These are phyloP conservation scores for Yamadazyma triangularis DNA, from an alignment of 1,139 yeast species.

Conservation along the genomic window DNA sequence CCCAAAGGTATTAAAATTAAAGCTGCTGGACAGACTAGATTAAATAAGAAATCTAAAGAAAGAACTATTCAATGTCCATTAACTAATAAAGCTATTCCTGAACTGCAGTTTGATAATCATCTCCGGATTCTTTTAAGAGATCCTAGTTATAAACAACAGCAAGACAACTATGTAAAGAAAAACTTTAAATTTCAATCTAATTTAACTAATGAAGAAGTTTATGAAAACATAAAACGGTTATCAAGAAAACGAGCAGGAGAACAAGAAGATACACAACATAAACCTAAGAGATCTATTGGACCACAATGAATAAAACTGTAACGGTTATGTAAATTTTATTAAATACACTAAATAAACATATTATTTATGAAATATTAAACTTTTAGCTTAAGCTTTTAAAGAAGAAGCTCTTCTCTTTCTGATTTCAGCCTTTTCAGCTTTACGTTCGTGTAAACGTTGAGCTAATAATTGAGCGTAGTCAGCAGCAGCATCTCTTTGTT, in stretches of 20 bases:
- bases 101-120: constrained; percentile 69
- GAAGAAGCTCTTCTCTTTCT: constrained; percentile 99
- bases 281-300: too few species aligned
- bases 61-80: constrained; percentile 63
- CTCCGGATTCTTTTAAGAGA: constrained; percentile 69
- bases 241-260: constrained; percentile 35
- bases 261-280: too few species aligned
- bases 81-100: constrained; percentile 67
- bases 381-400: constrained; percentile 63
- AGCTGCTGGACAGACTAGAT: constrained; percentile 66
- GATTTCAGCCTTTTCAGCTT: constrained; percentile 97
- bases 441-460: constrained; percentile 96
- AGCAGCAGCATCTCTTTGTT: constrained; percentile 99
- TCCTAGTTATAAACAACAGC: constrained; percentile 73
- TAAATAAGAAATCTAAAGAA: constrained; percentile 31
- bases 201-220: constrained; percentile 65
- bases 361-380: constrained; percentile 7
- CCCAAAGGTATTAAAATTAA: constrained; percentile 60
- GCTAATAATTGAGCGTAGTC: constrained; percentile 99
- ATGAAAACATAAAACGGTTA: constrained; percentile 66
- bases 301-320: too few species aligned
- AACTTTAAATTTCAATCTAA: constrained; percentile 56
- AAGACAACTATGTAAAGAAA: constrained; percentile 59
- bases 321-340: constrained; percentile 13
- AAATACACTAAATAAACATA: constrained; percentile 18